These are phyloP conservation scores for Pyricularia pennisetigena DNA, from an alignment of 2,329 filamentous ascomycete species.

Conservation along the genomic window DNA sequence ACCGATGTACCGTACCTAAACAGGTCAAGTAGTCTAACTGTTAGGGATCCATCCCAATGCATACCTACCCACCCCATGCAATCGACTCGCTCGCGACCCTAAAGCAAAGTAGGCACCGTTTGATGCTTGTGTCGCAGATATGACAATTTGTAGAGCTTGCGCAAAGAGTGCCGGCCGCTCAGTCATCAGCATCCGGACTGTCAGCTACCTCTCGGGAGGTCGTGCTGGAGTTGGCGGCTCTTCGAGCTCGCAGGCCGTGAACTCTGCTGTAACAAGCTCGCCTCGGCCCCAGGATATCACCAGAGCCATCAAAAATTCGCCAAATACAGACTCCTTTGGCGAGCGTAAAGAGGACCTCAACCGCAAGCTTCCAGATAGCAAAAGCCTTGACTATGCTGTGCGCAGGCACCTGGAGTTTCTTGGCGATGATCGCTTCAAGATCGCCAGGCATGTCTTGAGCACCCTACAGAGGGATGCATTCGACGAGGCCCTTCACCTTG, in stretches of 20 bases:
- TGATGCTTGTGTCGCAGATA: neutral
- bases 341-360: neutral
- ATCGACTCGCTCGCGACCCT: neutral
- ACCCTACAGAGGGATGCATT: constrained; percentile 49
- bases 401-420: constrained; percentile 50
- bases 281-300: neutral
- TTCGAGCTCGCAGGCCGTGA: neutral
- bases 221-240: neutral
- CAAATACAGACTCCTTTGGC: neutral
- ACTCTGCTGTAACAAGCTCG: neutral
- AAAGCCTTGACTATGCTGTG: constrained; percentile 23
- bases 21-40: too few relatives aligned
- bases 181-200: neutral
- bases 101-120: neutral
- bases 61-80: too few relatives aligned
- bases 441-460: constrained; percentile 57
- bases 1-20: too few relatives aligned
- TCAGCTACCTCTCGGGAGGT: neutral
- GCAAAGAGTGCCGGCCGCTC: neutral
- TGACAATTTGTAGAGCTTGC: neutral
- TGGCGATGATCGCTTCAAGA: constrained; percentile 55
- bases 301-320: neutral
- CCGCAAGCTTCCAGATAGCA: neutral
- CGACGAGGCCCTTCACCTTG: constrained; percentile 58
- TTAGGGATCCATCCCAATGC: too few relatives aligned